A percentile compares a stretch with the other conserved stretches of the same genome.
phyloP scores from a whole-genome alignment of 345 rosid genomes.

The Salix koriyanagi region DNA sequence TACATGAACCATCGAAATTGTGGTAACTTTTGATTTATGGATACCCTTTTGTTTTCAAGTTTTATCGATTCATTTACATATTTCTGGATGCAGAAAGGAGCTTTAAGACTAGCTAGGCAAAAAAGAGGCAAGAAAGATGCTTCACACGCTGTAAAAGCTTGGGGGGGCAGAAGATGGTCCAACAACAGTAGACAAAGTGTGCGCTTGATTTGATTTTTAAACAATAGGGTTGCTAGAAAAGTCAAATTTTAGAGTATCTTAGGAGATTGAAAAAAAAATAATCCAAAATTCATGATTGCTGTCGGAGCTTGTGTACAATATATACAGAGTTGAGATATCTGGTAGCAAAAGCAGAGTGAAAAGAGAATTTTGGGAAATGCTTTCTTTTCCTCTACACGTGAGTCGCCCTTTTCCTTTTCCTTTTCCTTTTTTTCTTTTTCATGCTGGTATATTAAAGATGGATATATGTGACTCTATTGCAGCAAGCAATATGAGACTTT shows the following conservation, averaged over 20 bases:
- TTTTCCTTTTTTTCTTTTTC: not conserved
- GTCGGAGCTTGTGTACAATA: not conserved
- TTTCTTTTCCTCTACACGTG: slow-evolving; percentile 27
- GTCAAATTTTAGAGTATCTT: slow-evolving; percentile 1
- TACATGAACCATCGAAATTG: slow-evolving; percentile 23
- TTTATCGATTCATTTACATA: not conserved
- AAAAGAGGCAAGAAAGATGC: not conserved
- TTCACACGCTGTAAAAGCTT: not conserved
- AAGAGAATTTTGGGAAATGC: slow-evolving; percentile 5
- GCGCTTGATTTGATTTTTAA: not conserved
- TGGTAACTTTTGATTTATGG: slow-evolving; percentile 31
- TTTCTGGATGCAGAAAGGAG: not conserved
- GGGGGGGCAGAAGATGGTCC: not conserved
- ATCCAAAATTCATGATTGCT: not conserved
- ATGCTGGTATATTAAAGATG: not conserved
- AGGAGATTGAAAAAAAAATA: not conserved
- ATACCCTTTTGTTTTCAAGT: not conserved
- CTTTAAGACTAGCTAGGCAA: not conserved
- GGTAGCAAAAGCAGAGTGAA: slow-evolving; percentile 4
- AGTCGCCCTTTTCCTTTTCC: slow-evolving; percentile 6
- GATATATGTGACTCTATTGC: not conserved
- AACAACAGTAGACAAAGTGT: not conserved
- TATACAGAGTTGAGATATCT: not conserved
- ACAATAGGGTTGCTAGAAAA: not conserved
- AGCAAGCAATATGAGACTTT: not conserved